A percentile compares a stretch with the other conserved stretches of the same genome.
Evolutionary conservation across 495 filamentous ascomycete genomes (phyloP).

Genomic region (Acidomyces sp.): DNA sequence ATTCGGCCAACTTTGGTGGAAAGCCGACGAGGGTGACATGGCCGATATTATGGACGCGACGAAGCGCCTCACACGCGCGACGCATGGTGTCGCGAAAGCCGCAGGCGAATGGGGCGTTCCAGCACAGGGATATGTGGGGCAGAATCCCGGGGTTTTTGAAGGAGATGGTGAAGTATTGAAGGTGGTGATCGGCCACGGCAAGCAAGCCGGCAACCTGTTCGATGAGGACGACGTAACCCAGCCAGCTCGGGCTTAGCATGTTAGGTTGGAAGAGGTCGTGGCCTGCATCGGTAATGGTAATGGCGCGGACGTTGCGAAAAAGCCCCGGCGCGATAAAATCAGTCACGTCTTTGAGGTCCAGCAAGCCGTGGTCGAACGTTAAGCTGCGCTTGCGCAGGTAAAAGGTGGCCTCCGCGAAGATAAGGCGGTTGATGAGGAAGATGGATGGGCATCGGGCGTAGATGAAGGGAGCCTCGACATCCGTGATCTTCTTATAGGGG

Average conservation of each 20-base stretch:
- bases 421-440: constrained; percentile 19
- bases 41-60: constrained; percentile 8
- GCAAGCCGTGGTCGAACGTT: constrained; percentile 17
- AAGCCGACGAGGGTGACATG: constrained; percentile 13
- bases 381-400: constrained; percentile 1
- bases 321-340: constrained; percentile 5
- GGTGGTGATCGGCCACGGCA: constrained; percentile 10
- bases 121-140: constrained; percentile 12
- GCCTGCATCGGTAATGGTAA: constrained; percentile 17
- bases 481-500: constrained; percentile 5
- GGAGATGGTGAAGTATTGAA: constrained; percentile 12
- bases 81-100: constrained; percentile 14
- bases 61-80: neutral
- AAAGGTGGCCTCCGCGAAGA: constrained; percentile 10
- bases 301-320: constrained; percentile 8
- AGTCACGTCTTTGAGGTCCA: constrained; percentile 5
- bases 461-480: constrained; percentile 3
- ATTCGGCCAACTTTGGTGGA: neutral
- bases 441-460: constrained; percentile 21
- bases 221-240: constrained; percentile 12
- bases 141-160: constrained; percentile 1
- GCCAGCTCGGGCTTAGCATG: neutral
- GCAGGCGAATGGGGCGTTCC: constrained; percentile 4
- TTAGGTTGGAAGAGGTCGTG: constrained; percentile 9
- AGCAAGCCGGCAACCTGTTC: constrained; percentile 5